Base-by-base conservation (phyloP, 208 protist species). In the Leishmania braziliensis region DNA sequence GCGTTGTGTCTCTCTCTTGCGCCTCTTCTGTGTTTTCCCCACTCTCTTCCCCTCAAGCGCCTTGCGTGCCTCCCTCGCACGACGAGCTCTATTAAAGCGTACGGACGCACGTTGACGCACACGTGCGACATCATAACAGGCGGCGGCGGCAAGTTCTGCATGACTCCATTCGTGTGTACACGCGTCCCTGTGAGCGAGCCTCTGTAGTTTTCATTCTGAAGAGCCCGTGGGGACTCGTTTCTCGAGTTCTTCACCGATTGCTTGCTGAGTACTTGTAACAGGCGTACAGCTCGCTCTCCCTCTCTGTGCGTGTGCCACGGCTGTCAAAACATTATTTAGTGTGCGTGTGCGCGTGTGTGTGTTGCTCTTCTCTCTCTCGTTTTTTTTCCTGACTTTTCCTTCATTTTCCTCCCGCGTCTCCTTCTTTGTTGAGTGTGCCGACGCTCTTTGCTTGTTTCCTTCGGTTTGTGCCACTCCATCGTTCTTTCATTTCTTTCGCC, bases 401-500 rank as follows among this genome's bases (percentile, higher is more conserved):
- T 46, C 4, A 46, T 20, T 66, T 5, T 66, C 60, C 12, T n/a
- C 14, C 46, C 5, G 36, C 20, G 5, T 50, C 39, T 14, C 36
- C 14, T 75, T 39, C 12, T 58, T 33, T 54, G 46, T 58, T 46
- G 63, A 20, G 63, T 43, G 63, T 69, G 29, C 23, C 63, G 63
- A 69, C 63, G 29, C 36, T 74, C 66, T 72, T 23, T 33, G n/a
- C 36, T 46, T 58, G 56, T 77, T 77, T 62, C 56, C 39, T 63
- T 53, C 26, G 23, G 26, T 63, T 29, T n/a, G 20, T 73, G 43
- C 43, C 0, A 46, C 60, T 53, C n/a, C 16, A 23, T 54, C 60
- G 60, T 10, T 75, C 18, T 58, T 26, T 50, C 26, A 50, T 77
- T 39, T 60, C 70, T 12, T 33, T 82, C 76, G n/a, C 33, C 33